Conservation (phyloP, 768 basidiomycete genomes). For the Russula earlei region DNA sequence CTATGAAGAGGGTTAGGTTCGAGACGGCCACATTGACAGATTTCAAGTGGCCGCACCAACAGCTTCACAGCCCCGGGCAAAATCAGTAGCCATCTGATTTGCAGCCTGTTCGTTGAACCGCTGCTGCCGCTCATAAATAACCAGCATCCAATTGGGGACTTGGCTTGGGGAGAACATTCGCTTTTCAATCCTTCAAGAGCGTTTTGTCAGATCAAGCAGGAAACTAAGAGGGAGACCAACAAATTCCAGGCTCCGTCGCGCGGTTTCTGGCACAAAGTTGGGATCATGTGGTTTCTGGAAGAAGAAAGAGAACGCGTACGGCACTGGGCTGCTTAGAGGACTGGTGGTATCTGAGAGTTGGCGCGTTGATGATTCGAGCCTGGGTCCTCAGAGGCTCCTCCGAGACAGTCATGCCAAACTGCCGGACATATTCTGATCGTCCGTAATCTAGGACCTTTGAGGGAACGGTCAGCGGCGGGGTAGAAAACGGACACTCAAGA, state of each 20-base stretch:
- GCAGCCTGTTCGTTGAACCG: conserved; percentile 46
- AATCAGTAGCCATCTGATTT: conserved; percentile 44
- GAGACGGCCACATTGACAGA: not conserved
- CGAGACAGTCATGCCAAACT: conserved; percentile 62
- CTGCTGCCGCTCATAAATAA: conserved; percentile 53
- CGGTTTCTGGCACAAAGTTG: conserved; percentile 36
- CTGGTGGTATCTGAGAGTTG: conserved; percentile 55
- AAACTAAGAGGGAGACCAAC: conserved; percentile 28
- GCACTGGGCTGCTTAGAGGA: conserved; percentile 48
- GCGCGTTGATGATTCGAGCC: conserved; percentile 56
- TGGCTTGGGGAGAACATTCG: conserved; percentile 48
- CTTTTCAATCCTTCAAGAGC: conserved; percentile 53
- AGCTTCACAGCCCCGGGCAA: conserved; percentile 39
- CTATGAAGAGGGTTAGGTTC: conserved; percentile 30
- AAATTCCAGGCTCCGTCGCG: conserved; percentile 73
- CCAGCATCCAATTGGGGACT: conserved; percentile 52
- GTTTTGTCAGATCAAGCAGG: not conserved
- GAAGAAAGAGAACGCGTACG: conserved; percentile 31
- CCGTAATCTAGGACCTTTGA: conserved; percentile 39
- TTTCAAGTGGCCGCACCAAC: conserved; percentile 43
- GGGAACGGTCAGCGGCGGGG: not conserved
- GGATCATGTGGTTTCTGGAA: not conserved
- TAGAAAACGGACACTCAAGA: not conserved
- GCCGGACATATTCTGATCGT: conserved; percentile 46
- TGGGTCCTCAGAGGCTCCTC: conserved; percentile 44